These are phyloP conservation scores for Euphorbia tirucalli DNA, from an alignment of 345 rosid genomes.

Conservation along the genomic window DNA sequence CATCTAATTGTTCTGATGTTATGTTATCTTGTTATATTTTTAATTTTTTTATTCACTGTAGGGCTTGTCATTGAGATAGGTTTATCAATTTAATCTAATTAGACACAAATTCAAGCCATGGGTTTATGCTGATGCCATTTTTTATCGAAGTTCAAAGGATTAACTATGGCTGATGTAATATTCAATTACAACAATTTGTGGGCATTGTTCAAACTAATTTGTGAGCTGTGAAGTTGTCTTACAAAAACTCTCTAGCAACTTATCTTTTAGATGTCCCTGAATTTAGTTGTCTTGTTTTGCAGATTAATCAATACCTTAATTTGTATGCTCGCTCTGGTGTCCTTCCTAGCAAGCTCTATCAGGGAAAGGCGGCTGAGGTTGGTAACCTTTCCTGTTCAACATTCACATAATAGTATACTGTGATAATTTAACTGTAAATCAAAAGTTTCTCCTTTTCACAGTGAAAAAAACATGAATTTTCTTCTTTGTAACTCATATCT, in stretches of 20 bases:
- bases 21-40: not conserved
- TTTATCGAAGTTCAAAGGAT: no score
- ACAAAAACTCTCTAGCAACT: not conserved
- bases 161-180: no score
- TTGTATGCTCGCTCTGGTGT: conserved; percentile 65
- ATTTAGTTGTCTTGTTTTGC: conserved; percentile 29
- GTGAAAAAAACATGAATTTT: not conserved
- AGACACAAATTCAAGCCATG: no score
- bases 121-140: no score
- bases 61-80: not conserved
- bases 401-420: not conserved
- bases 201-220: no score
- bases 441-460: not conserved
- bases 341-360: conserved; percentile 69
- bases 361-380: conserved; percentile 73
- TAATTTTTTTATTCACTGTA: not conserved
- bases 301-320: conserved; percentile 74
- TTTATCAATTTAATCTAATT: no score
- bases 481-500: not conserved
- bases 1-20: not conserved
- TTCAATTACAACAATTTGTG: no score
- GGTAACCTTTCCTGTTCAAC: conserved; percentile 26
- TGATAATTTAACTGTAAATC: not conserved
- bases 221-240: no score
- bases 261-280: conserved; percentile 7